These are phyloP conservation scores for Thinopyrum elongatum DNA, from an alignment of 176 grass and related monocot species.

Conservation along the genomic window DNA sequence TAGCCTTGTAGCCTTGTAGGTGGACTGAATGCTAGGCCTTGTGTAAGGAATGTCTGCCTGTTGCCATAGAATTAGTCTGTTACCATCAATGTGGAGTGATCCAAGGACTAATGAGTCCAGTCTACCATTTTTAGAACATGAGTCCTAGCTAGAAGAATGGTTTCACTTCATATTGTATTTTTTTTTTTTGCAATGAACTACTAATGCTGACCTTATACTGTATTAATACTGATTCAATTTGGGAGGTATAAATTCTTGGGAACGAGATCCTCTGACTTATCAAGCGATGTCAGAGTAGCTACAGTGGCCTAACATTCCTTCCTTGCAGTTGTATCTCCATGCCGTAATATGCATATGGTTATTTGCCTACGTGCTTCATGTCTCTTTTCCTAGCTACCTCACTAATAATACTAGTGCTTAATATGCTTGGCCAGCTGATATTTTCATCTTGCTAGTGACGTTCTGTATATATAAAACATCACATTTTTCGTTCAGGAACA, in stretches of 20 bases:
- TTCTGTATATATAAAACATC: neutral
- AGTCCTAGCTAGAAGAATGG: neutral
- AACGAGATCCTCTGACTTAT: too few species aligned
- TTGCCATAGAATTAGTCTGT: neutral
- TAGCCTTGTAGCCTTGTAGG: neutral
- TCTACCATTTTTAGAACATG: neutral
- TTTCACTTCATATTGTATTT: neutral
- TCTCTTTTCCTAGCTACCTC: neutral
- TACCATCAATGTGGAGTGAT: neutral
- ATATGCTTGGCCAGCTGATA: neutral
- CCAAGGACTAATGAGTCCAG: neutral
- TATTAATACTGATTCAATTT: neutral
- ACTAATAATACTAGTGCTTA: neutral
- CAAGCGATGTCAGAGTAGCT: too few species aligned
- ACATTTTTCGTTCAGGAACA: neutral
- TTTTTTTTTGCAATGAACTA: neutral
- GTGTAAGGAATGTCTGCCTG: neutral
- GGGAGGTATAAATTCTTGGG: neutral
- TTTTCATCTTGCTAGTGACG: neutral
- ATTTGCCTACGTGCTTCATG: neutral
- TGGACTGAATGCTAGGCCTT: neutral
- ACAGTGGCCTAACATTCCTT: too few species aligned
- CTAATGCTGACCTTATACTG: too few species aligned
- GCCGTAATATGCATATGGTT: neutral
- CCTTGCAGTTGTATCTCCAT: neutral